Evolutionary conservation across 1,284 basidiomycete genomes (phyloP), one percentile per base, ranked within the genome.

Genomic region (Fistulinella staudtii): DNA sequence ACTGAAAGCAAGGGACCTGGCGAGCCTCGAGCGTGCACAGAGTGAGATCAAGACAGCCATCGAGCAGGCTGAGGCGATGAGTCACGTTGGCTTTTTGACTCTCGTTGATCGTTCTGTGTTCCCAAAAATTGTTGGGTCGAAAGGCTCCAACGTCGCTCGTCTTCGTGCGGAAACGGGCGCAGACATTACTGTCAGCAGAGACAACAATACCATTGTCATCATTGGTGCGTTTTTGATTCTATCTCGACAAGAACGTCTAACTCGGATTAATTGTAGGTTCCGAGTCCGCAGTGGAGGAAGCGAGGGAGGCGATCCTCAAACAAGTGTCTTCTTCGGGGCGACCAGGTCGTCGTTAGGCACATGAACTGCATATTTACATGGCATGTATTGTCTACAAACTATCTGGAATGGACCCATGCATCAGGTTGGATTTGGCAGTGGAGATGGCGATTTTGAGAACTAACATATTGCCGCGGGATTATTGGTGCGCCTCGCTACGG

Each of bases 81-180:
- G 79, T 9, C 80, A 82, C 53, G 79, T 87, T 53, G 88, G 89
- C 7, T 89, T 86, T 74, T 73, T 91, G 43, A 89, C 82, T 10
- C 69, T 91, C 33, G 70, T 79, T 29, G 84, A 91, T 59, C 82
- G 89, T 57, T 74, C 79, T 23, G 72, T 73, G 38, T 91, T 91
- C 77, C 88, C 87, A 13, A 76, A 89, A 56, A 93, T 95, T 56
- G 91, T 95, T 49, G 92, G 92, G 35, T 69, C 84, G 18, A 93
- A 92, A 67, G 89, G 87, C 39, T 69, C 89, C n/a, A 94, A 90
- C 55, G 89, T 94, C 46, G 74, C 82, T 40, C 82, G 90, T 44
- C 76, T 95, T 38, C 82, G 92, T 48, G 77, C 76, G 45, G 89
- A 93, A 68, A 93, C 88, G 42, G 89, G 89, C 31, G 86, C 91